Base-by-base conservation (phyloP, 2,329 filamentous ascomycete species). In the Leptographium galeiforme region DNA sequence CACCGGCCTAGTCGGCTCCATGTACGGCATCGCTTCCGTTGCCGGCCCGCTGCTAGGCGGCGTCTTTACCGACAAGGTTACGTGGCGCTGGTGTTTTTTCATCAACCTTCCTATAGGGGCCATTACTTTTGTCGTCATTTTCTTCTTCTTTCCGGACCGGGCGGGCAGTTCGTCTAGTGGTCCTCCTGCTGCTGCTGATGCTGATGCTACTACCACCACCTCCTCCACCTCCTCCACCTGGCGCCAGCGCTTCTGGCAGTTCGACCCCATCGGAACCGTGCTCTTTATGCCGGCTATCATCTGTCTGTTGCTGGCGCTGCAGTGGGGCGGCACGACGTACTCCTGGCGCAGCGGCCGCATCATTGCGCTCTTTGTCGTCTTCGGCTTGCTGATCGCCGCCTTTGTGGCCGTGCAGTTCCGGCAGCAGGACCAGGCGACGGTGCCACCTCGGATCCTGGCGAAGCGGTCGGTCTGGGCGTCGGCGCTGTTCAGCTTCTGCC, bases 261-360 rank as follows among this genome's bases (percentile, higher is more conserved):
- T 80, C 47, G 78, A 81, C 59, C 62, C 76, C 11, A 46, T 69
- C 11, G 77, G 78, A 33, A 71, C 72, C 2, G 62, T 63, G n/a
- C 64, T 77, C 55, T 70, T 79, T 59, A 68, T 78, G 33, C 74
- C 77, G 1, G 70, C 72, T 40, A 69, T 79, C 47, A 62, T 79
- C 56, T 75, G 71, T 58, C 66, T 80, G 13, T 64, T 81, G 10
- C 68, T 82, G 5, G 77, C 76, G 8, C 66, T 81, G 40, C 73
- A 81, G 59, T 81, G 75, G 72, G 78, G 77, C 14, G 78, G 78
- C 10, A 66, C 71, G 41, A 62, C 71, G 30, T 73, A 75, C 53
- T 50, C 76, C 5, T 82, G 77, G 78, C 67, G 62, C 54, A 70
- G 67, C 63, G 63, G 69, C 13, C 67, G 64, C 30, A 68, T 79